These are phyloP conservation scores for Fonsecaea monophora DNA, from an alignment of 2,329 filamentous ascomycete species.

Conservation along the genomic window DNA sequence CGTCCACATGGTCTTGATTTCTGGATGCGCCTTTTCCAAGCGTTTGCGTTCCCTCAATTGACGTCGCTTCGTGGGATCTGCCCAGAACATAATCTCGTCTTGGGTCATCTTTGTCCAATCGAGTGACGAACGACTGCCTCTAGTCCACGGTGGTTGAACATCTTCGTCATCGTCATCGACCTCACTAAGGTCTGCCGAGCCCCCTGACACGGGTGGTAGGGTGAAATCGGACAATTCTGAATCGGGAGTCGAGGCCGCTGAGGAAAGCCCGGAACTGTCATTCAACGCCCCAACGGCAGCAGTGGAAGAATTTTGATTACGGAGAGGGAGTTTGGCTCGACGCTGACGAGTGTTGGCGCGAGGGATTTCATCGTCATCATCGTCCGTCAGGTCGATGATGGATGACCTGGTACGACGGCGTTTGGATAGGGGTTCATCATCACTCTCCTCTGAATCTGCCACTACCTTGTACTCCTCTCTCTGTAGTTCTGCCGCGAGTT, in stretches of 20 bases:
- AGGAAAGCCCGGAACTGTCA: conserved; percentile 28
- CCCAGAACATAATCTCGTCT: conserved; percentile 10
- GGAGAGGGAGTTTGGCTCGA: conserved; percentile 9
- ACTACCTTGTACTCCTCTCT: conserved; percentile 57
- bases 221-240: conserved; percentile 27
- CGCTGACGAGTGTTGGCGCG: conserved; percentile 20
- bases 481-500: conserved; percentile 65
- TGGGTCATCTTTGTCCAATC: conserved; percentile 8
- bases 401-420: conserved; percentile 23
- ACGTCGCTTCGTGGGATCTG: conserved; percentile 27
- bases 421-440: conserved; percentile 25
- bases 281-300: conserved; percentile 7
- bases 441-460: conserved; percentile 31
- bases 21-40: conserved; percentile 78
- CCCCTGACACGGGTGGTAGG: not conserved
- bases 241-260: conserved; percentile 16
- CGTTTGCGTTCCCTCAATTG: conserved; percentile 65
- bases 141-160: not conserved
- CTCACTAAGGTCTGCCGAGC: conserved; percentile 17
- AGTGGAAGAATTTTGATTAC: conserved; percentile 1
- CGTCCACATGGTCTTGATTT: conserved; percentile 83
- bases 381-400: conserved; percentile 13
- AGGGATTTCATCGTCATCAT: conserved; percentile 34
- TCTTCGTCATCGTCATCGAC: conserved; percentile 7
- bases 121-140: not conserved